Evolutionary conservation across 108 stramenopile species (phyloP).

Genomic region (Nannochloropsis granulata): DNA sequence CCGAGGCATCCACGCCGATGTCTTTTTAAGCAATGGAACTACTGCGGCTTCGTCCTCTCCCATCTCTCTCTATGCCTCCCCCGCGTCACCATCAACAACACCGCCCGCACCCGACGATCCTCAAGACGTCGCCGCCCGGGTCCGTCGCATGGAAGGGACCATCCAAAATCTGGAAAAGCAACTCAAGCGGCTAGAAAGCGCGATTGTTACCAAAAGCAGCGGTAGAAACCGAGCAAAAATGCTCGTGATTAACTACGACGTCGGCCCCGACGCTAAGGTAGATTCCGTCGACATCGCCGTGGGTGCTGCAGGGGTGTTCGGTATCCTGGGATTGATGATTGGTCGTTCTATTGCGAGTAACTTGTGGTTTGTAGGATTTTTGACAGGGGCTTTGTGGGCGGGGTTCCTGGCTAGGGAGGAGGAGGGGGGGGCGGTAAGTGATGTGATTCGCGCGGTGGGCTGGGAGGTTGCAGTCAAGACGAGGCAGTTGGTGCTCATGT

Average conservation of each 20-base stretch:
- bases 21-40: background rate
- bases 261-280: background rate
- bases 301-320: background rate
- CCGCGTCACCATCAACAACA: background rate
- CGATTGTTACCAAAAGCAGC: background rate
- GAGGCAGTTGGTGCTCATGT: background rate
- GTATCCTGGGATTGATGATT: background rate
- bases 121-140: background rate
- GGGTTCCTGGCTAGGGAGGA: background rate
- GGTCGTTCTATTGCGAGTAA: background rate
- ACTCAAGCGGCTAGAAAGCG: background rate
- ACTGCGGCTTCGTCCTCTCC: background rate
- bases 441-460: background rate
- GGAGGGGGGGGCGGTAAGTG: background rate
- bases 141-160: background rate
- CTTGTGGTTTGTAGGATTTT: background rate
- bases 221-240: background rate
- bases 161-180: background rate
- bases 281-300: background rate
- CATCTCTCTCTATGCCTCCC: background rate
- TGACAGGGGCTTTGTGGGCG: background rate
- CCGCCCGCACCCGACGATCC: background rate
- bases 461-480: background rate
- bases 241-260: background rate
- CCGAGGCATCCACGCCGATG: background rate